Conservation (phyloP, 2,329 filamentous ascomycete species). For the Ciborinia camelliae region DNA sequence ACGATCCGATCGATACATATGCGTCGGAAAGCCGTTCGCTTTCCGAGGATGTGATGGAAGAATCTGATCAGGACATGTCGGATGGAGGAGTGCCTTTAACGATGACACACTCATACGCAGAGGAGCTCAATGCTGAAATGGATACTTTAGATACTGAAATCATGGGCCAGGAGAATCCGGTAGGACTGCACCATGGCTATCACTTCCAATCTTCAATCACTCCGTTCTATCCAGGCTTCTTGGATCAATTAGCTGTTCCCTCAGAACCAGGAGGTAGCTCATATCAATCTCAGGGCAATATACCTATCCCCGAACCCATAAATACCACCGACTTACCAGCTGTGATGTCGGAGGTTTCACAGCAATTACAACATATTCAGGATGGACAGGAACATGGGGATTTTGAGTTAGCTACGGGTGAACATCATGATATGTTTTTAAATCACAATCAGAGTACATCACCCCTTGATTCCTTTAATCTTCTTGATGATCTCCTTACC, state of each 20-base stretch:
- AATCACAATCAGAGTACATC: slow-evolving; percentile 34
- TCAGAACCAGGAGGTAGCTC: background rate
- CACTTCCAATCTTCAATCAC: background rate
- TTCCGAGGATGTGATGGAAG: slow-evolving; percentile 17
- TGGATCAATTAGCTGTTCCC: background rate
- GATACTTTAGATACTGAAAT: slow-evolving; percentile 31
- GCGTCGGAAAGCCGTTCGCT: slow-evolving; percentile 22
- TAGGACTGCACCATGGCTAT: slow-evolving; percentile 16
- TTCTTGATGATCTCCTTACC: background rate
- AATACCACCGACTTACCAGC: slow-evolving; percentile 26
- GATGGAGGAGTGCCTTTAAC: slow-evolving; percentile 31
- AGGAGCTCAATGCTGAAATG: slow-evolving; percentile 28
- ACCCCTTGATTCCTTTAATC: slow-evolving; percentile 29
- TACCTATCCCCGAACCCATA: background rate
- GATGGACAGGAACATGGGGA: slow-evolving; percentile 34
- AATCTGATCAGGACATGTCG: slow-evolving; percentile 36
- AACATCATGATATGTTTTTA: slow-evolving; percentile 25
- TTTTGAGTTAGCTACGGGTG: slow-evolving; percentile 21
- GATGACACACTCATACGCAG: slow-evolving; percentile 27
- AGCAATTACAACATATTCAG: slow-evolving; percentile 36
- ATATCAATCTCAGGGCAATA: background rate
- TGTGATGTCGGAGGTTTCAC: slow-evolving; percentile 34
- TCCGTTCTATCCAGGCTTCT: background rate
- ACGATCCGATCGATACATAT: slow-evolving; percentile 20
- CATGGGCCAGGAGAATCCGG: slow-evolving; percentile 29